These are phyloP conservation scores for Fusarium begoniae DNA, from an alignment of 2,329 filamentous ascomycete species.

Conservation along the genomic window DNA sequence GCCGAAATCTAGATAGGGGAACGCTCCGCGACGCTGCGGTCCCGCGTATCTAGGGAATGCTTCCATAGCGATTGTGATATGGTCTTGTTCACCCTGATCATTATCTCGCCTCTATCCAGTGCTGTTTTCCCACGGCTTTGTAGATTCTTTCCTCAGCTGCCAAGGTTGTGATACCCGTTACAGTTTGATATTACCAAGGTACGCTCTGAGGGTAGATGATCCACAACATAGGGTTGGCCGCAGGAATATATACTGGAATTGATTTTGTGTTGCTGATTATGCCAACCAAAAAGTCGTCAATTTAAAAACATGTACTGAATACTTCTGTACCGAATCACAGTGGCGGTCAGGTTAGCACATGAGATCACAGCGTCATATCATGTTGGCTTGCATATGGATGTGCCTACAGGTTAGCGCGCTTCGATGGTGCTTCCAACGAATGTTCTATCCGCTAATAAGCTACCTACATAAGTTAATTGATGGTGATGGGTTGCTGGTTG, in stretches of 20 bases:
- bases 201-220: background rate
- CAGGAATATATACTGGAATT: background rate
- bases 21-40: constrained; percentile 1
- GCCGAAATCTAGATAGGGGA: constrained; percentile 3
- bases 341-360: constrained; percentile 5
- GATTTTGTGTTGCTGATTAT: constrained; percentile 6
- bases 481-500: background rate
- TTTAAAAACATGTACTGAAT: background rate
- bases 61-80: background rate
- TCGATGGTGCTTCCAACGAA: constrained; percentile 26
- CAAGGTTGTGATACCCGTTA: background rate
- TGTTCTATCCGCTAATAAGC: constrained; percentile 17
- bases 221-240: constrained; percentile 8
- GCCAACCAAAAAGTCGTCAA: background rate
- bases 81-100: background rate
- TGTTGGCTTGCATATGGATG: constrained; percentile 9
- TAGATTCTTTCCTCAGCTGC: background rate
- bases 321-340: background rate
- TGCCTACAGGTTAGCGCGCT: constrained; percentile 18
- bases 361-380: constrained; percentile 8
- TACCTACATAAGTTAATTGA: background rate
- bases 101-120: background rate
- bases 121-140: background rate
- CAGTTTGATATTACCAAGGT: background rate
- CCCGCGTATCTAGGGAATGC: constrained; percentile 3